A percentile compares a stretch with the other conserved stretches of the same genome.
phyloP scores from a whole-genome alignment of 2,329 filamentous ascomycete genomes.

The Paraconiothyrium sp. region DNA sequence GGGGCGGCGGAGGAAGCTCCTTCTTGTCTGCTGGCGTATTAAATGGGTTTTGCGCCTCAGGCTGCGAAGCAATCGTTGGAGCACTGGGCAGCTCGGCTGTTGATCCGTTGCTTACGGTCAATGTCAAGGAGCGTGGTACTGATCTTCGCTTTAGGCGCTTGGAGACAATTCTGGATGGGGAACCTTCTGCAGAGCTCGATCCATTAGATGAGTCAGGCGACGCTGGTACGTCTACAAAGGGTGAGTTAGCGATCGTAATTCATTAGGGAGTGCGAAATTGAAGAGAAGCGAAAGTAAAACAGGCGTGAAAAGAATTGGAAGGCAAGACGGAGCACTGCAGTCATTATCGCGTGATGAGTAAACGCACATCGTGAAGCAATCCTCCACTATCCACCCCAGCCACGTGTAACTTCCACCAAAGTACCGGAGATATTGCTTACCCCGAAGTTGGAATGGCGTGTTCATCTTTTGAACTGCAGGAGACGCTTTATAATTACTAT shows the following conservation, averaged over 20 bases:
- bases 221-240: conserved; percentile 30
- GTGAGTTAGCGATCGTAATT: conserved; percentile 16
- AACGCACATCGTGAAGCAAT: not conserved
- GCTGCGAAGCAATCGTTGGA: conserved; percentile 27
- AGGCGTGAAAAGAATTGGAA: not conserved
- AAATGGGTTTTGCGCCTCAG: conserved; percentile 23
- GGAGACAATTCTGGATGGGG: conserved; percentile 40
- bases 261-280: not conserved
- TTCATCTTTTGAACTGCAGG: conserved; percentile 33
- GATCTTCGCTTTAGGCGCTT: conserved; percentile 45
- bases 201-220: conserved; percentile 26
- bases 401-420: conserved; percentile 2
- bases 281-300: not conserved
- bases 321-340: not conserved
- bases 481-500: conserved; percentile 35
- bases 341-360: not conserved
- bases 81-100: conserved; percentile 44
- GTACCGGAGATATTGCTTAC: conserved; percentile 31
- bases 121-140: conserved; percentile 47
- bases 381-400: not conserved
- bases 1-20: conserved; percentile 47
- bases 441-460: conserved; percentile 47
- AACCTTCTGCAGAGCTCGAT: conserved; percentile 30
- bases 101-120: conserved; percentile 50
- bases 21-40: conserved; percentile 33